These are phyloP conservation scores for Exsudoporus floridanus DNA, from an alignment of 1,284 basidiomycete genomes.

Conservation along the genomic window DNA sequence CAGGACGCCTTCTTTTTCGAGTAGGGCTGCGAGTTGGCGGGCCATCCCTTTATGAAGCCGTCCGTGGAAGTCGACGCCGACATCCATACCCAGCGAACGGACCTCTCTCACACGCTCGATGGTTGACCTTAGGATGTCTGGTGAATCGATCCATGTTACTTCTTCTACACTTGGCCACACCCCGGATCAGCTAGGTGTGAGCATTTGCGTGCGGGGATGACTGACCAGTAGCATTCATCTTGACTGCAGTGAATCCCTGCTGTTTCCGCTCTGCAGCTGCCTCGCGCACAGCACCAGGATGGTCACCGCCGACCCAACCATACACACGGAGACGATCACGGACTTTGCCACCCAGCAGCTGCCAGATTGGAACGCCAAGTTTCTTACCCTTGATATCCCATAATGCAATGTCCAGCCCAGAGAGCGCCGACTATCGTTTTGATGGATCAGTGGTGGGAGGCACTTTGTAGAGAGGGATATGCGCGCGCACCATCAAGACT, in stretches of 20 bases:
- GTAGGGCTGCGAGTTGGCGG: constrained; percentile 68
- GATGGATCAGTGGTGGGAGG: background rate
- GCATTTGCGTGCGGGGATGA: background rate
- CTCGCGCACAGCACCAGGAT: constrained; percentile 60
- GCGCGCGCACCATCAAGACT: constrained; percentile 58
- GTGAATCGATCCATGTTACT: constrained; percentile 51
- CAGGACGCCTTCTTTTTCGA: constrained; percentile 65
- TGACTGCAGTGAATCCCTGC: constrained; percentile 75
- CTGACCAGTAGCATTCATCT: constrained; percentile 71
- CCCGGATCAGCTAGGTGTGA: background rate
- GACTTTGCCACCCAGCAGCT: constrained; percentile 73
- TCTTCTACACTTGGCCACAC: constrained; percentile 34
- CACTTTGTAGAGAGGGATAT: background rate
- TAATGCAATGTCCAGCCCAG: constrained; percentile 53
- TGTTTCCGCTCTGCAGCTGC: constrained; percentile 61
- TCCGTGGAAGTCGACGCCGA: constrained; percentile 63
- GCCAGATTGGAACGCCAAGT: constrained; percentile 73
- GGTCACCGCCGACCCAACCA: constrained; percentile 75
- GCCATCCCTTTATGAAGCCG: constrained; percentile 74
- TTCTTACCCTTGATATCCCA: constrained; percentile 83
- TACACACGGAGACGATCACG: constrained; percentile 59
- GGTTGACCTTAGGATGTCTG: constrained; percentile 52
- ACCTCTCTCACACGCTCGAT: constrained; percentile 65
- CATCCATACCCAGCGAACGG: constrained; percentile 64
- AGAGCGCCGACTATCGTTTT: constrained; percentile 46